A percentile compares a stretch with the other conserved stretches of the same genome.
These are phyloP conservation scores for Entomortierella chlamydospora DNA, from an alignment of 192 early-diverging fungal genomes.

Conservation along the genomic window DNA sequence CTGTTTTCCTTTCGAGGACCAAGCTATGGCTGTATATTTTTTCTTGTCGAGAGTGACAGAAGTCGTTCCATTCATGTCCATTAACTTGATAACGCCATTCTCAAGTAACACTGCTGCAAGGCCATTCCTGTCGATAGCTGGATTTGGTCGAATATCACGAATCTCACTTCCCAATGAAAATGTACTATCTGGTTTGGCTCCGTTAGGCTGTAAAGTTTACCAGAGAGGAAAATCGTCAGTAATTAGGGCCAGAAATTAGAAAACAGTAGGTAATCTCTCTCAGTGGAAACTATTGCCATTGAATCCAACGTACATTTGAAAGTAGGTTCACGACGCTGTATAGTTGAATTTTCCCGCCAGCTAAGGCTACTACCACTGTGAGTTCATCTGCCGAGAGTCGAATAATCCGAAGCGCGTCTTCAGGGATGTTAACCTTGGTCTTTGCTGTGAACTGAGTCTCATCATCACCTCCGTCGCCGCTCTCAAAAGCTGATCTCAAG, in stretches of 20 bases:
- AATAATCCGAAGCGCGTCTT: conserved; percentile 53
- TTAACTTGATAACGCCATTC: conserved; percentile 41
- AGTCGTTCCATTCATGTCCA: conserved; percentile 46
- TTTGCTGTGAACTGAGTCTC: conserved; percentile 28
- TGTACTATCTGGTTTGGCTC: conserved; percentile 48
- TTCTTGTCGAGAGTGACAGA: conserved; percentile 46
- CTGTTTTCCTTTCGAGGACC: conserved; percentile 94
- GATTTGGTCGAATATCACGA: conserved; percentile 74
- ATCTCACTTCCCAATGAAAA: conserved; percentile 60
- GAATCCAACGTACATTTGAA: conserved; percentile 52
- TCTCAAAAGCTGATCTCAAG: conserved; percentile 54
- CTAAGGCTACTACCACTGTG: conserved; percentile 52
- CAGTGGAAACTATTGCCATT: too few species aligned
- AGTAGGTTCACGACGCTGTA: conserved; percentile 55
- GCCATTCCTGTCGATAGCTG: conserved; percentile 56
- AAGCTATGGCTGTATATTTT: conserved; percentile 71
- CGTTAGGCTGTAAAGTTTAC: conserved; percentile 40
- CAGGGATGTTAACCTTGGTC: conserved; percentile 29
- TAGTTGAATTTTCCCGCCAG: conserved; percentile 38
- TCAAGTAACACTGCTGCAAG: conserved; percentile 64
- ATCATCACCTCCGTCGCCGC: conserved; percentile 30
- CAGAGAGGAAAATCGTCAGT: too few species aligned
- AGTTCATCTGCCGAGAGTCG: conserved; percentile 59
- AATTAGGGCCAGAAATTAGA: too few species aligned
- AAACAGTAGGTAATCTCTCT: too few species aligned